Percentiles rank a stretch among this genome's conserved stretches.
Evolutionary conservation across 768 basidiomycete genomes (phyloP).

Genomic region (Mycena alexandri): DNA sequence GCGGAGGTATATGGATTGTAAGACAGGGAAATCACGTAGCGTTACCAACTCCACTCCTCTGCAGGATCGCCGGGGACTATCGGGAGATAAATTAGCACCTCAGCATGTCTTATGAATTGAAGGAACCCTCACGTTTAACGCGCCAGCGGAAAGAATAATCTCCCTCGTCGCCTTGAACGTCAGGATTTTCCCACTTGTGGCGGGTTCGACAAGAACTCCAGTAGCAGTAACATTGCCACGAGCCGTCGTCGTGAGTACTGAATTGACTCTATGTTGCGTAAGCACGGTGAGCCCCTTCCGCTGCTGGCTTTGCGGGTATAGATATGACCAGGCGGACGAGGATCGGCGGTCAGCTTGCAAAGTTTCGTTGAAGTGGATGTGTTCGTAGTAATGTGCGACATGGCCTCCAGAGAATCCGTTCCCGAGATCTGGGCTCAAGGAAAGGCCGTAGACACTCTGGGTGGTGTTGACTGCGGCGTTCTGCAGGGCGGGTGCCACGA

Average conservation of each 20-base stretch:
- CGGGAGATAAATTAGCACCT: neutral
- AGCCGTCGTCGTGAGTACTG: constrained; percentile 2
- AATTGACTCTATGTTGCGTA: constrained; percentile 28
- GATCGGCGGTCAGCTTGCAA: constrained; percentile 35
- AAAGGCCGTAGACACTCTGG: constrained; percentile 27
- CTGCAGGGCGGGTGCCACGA: constrained; percentile 33
- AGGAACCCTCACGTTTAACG: constrained; percentile 29
- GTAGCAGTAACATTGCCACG: constrained; percentile 23
- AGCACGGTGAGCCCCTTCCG: constrained; percentile 29
- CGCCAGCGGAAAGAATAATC: constrained; percentile 30
- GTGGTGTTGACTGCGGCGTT: constrained; percentile 29
- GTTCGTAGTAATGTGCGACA: constrained; percentile 35
- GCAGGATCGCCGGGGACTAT: constrained; percentile 34
- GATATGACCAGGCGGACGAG: constrained; percentile 36
- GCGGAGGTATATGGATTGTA: neutral
- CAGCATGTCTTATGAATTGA: neutral
- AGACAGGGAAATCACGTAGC: constrained; percentile 14
- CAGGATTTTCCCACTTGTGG: constrained; percentile 13
- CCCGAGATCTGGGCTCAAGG: constrained; percentile 35
- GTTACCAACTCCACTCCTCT: constrained; percentile 37
- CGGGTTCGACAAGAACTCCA: constrained; percentile 24
- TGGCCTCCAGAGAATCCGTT: constrained; percentile 37
- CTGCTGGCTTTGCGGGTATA: constrained; percentile 32
- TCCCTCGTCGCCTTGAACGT: constrained; percentile 26
- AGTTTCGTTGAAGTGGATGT: constrained; percentile 37